Conservation (phyloP, 495 filamentous ascomycete genomes). For the Saxispiralis lemnorum region DNA sequence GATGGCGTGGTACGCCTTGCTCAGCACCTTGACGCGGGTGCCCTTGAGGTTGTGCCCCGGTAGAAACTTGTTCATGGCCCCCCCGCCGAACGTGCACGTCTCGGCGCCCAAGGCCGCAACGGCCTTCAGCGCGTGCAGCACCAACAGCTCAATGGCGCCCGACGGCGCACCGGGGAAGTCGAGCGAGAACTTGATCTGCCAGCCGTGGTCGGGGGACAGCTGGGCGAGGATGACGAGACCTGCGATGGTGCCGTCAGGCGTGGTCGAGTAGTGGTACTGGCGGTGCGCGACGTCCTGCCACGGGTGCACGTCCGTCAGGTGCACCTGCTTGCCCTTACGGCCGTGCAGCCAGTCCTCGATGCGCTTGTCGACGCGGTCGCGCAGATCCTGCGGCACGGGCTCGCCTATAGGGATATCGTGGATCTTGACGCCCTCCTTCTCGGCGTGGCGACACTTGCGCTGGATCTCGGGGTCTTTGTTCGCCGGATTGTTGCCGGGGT, state of each 20-base stretch:
- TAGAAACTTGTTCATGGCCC: slow-evolving; percentile 46
- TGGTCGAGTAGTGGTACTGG: slow-evolving; percentile 61
- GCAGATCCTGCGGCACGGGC: slow-evolving; percentile 42
- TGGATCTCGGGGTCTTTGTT: slow-evolving; percentile 40
- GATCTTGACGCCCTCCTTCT: slow-evolving; percentile 61
- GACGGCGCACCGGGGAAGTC: slow-evolving; percentile 66
- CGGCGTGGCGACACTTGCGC: slow-evolving; percentile 57
- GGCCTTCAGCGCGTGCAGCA: slow-evolving; percentile 56
- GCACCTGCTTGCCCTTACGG: slow-evolving; percentile 68
- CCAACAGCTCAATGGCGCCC: slow-evolving; percentile 64
- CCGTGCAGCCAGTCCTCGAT: slow-evolving; percentile 60
- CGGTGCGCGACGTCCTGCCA: slow-evolving; percentile 65
- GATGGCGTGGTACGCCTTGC: slow-evolving; percentile 57
- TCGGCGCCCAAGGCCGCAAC: slow-evolving; percentile 44
- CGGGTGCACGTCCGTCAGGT: slow-evolving; percentile 65
- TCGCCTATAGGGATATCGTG: slow-evolving; percentile 43
- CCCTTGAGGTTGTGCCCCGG: slow-evolving; percentile 62
- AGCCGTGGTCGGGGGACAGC: slow-evolving; percentile 56
- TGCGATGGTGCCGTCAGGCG: slow-evolving; percentile 46
- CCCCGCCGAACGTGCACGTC: slow-evolving; percentile 62
- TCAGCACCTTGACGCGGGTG: slow-evolving; percentile 51
- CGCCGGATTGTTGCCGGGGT: slow-evolving; percentile 39
- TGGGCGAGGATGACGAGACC: slow-evolving; percentile 59
- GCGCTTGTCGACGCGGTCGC: slow-evolving; percentile 46
- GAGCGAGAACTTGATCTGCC: slow-evolving; percentile 76